Evolutionary conservation across 116 monocot species (phyloP).

Genomic region (Trichopus zeylanicus): DNA sequence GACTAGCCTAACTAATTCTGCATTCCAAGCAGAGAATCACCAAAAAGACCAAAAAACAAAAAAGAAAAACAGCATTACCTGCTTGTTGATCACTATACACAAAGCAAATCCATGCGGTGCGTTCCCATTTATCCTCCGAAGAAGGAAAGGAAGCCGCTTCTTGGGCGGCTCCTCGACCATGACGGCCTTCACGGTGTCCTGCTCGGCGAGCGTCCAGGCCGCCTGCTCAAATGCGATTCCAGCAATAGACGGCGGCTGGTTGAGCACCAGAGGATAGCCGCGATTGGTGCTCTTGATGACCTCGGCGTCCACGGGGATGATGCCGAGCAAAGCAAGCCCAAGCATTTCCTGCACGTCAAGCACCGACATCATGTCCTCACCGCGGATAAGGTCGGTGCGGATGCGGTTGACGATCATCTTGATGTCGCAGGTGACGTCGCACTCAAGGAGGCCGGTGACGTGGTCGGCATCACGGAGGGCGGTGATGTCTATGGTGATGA

Average conservation of each 20-base stretch:
- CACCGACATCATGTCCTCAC: conserved; percentile 98
- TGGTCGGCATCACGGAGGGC: conserved; percentile 85
- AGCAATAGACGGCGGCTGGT: conserved; percentile 65
- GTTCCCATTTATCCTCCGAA: conserved; percentile 47
- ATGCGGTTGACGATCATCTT: conserved; percentile 95
- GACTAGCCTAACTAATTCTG: too few species aligned
- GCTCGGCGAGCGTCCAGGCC: conserved; percentile 91
- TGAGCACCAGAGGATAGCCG: conserved; percentile 75
- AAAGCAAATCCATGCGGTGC: background rate
- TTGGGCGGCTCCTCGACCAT: conserved; percentile 83
- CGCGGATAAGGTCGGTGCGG: conserved; percentile 63
- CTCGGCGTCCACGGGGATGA: conserved; percentile 87
- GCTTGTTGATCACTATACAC: background rate
- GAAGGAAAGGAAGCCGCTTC: conserved; percentile 88
- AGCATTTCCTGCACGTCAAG: conserved; percentile 98
- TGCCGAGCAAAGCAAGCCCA: conserved; percentile 74
- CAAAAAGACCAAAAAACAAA: too few species aligned
- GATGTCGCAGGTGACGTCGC: conserved; percentile 87
- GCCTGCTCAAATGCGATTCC: conserved; percentile 96
- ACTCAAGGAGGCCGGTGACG: conserved; percentile 85
- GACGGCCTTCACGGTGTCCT: conserved; percentile 86
- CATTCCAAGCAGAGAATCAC: background rate
- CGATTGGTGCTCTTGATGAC: conserved; percentile 92
- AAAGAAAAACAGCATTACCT: background rate
- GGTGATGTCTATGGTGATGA: conserved; percentile 95